These are phyloP conservation scores for Epichloe uncinata DNA, from an alignment of 2,329 filamentous ascomycete genomes.

Conservation along the genomic window DNA sequence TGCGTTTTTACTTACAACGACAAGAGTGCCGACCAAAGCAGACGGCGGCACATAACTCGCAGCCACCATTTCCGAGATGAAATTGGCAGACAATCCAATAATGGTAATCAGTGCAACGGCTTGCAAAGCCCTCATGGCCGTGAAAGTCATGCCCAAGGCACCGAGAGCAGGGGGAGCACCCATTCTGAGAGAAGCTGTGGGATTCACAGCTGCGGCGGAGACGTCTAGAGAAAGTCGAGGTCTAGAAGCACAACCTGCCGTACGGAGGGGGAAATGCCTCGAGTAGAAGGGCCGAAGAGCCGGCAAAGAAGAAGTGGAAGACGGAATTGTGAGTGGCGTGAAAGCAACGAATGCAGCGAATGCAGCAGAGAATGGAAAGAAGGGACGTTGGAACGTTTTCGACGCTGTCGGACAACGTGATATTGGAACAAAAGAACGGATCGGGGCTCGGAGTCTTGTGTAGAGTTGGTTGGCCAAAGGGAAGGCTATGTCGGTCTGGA, in stretches of 20 bases:
- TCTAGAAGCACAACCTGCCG: slow-evolving; percentile 22
- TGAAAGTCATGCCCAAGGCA: slow-evolving; percentile 67
- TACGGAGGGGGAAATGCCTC: slow-evolving; percentile 28
- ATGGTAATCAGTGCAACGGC: slow-evolving; percentile 59
- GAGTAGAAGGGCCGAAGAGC: slow-evolving; percentile 26
- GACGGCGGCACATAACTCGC: slow-evolving; percentile 52
- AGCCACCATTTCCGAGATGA: slow-evolving; percentile 62
- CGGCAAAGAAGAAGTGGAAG: slow-evolving; percentile 16
- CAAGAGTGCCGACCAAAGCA: slow-evolving; percentile 65
- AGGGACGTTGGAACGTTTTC: neutral
- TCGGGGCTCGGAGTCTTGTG: too few relatives aligned
- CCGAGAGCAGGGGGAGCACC: slow-evolving; percentile 42
- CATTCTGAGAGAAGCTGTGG: slow-evolving; percentile 25
- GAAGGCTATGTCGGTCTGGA: neutral
- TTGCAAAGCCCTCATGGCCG: slow-evolving; percentile 58
- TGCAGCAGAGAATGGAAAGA: neutral
- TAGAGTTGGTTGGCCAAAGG: too few relatives aligned
- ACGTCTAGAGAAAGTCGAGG: slow-evolving; percentile 32
- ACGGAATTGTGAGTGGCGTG: slow-evolving; percentile 18
- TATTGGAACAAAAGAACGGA: too few relatives aligned
- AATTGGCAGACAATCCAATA: slow-evolving; percentile 70
- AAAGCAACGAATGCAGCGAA: too few relatives aligned
- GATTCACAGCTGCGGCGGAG: slow-evolving; percentile 4
- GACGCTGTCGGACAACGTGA: too few relatives aligned
- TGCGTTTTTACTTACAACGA: slow-evolving; percentile 50